phyloP scores from a whole-genome alignment of 768 basidiomycete genomes.

The Phaeolepiota aurea region DNA sequence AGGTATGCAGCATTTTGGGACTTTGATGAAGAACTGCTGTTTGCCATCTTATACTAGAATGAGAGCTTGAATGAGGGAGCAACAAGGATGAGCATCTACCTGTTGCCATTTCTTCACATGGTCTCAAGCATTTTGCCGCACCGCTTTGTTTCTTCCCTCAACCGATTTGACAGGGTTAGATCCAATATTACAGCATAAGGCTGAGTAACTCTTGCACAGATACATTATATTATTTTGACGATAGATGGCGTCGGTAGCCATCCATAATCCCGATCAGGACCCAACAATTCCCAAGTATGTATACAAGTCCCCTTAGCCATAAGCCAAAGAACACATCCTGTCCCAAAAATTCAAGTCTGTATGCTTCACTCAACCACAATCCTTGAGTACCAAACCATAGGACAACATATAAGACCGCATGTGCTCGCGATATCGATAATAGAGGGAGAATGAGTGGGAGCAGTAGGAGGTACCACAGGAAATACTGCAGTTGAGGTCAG shows the following conservation, averaged over 20 bases:
- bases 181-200: no score
- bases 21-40: not conserved
- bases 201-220: no score
- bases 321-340: conserved; percentile 62
- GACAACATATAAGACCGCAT: conserved; percentile 29
- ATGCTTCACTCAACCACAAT: conserved; percentile 88
- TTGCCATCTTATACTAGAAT: not conserved
- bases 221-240: no score
- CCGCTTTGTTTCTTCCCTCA: no score
- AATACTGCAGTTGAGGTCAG: no score
- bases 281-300: conserved; percentile 75
- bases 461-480: conserved; percentile 92
- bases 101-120: no score
- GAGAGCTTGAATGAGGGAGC: no score
- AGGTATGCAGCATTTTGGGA: not conserved
- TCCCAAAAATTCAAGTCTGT: conserved; percentile 83
- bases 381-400: conserved; percentile 79
- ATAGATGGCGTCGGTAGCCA: conserved; percentile 29
- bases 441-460: conserved; percentile 74
- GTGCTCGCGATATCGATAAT: conserved; percentile 40
- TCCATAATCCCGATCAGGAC: conserved; percentile 61
- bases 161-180: no score
- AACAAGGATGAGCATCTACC: no score
- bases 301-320: conserved; percentile 73
- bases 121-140: no score